A percentile compares a stretch with the other conserved stretches of the same genome.
phyloP scores from a whole-genome alignment of 768 basidiomycete species.

The Tulasnella calospora region DNA sequence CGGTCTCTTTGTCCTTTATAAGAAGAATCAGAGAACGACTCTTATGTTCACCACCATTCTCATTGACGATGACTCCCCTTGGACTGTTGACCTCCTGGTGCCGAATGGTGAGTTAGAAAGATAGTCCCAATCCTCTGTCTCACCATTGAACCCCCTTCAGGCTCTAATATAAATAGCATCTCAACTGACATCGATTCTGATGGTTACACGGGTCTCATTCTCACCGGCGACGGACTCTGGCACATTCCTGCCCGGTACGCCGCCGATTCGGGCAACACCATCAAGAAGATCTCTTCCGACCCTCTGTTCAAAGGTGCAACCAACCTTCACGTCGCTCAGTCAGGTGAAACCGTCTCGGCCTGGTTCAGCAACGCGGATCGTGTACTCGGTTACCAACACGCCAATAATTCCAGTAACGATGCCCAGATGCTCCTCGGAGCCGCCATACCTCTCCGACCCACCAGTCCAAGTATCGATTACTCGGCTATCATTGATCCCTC shows the following conservation, averaged over 20 bases:
- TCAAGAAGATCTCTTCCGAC: conserved; percentile 2
- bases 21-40: background rate
- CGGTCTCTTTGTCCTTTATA: conserved; percentile 18
- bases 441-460: background rate
- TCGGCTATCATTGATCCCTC: conserved; percentile 21
- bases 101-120: background rate
- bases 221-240: conserved; percentile 17
- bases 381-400: background rate
- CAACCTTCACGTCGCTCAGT: background rate
- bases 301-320: background rate
- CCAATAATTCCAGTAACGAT: background rate
- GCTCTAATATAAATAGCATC: conserved; percentile 6
- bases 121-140: background rate
- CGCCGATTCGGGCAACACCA: background rate
- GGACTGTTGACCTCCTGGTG: background rate
- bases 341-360: background rate
- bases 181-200: conserved; percentile 7
- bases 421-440: background rate
- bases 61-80: background rate
- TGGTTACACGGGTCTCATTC: background rate
- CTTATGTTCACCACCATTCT: conserved; percentile 11
- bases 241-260: conserved; percentile 16
- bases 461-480: conserved; percentile 8
- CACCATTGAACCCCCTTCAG: background rate
- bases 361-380: background rate